Evolutionary conservation across 176 grass and related monocot species (phyloP).

Genomic region (Eragrostis nindensis): DNA sequence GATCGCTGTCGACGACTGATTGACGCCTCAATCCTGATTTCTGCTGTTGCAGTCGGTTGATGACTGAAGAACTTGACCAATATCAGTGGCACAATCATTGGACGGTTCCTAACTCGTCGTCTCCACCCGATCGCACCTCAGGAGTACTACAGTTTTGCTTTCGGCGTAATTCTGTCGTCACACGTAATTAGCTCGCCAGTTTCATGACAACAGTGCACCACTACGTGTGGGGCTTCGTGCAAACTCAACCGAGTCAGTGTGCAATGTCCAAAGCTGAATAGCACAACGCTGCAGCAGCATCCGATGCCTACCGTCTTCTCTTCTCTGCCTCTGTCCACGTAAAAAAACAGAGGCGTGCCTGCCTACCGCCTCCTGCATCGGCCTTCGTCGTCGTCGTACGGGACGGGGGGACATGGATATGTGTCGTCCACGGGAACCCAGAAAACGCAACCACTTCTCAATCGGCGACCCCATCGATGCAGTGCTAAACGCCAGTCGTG

Average conservation of each 20-base stretch:
- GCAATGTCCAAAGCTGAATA: neutral
- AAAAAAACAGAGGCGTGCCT: constrained; percentile 10
- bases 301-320: constrained; percentile 15
- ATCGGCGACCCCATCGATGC: neutral
- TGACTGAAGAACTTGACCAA: neutral
- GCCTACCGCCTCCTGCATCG: neutral
- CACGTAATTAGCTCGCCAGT: neutral
- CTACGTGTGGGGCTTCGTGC: neutral
- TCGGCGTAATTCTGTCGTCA: neutral
- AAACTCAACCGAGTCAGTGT: neutral
- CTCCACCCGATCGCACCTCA: neutral
- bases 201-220: neutral
- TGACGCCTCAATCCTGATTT: neutral
- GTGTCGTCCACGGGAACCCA: constrained; percentile 8
- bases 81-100: constrained; percentile 11
- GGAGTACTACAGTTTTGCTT: too few relatives aligned
- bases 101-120: neutral
- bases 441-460: neutral
- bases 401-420: constrained; percentile 2
- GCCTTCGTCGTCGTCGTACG: neutral
- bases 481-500: neutral
- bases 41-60: neutral
- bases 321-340: neutral
- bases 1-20: neutral
- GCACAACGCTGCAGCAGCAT: constrained; percentile 17